Base-by-base conservation (phyloP, 768 basidiomycete genomes). In the Vishniacozyma victoriae region DNA sequence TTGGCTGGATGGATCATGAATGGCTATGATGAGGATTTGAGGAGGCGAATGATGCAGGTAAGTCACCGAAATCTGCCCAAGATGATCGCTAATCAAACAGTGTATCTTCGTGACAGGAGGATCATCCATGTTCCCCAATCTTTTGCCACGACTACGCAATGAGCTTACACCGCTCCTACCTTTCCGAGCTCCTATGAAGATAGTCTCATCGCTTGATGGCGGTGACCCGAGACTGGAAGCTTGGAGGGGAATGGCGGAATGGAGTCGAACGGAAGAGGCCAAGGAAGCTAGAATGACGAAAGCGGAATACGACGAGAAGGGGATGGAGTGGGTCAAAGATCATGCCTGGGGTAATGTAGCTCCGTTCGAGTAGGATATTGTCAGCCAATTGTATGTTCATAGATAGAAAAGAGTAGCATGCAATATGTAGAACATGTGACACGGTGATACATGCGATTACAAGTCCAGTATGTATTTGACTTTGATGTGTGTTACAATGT, bases 201-300 rank as follows among this genome's bases (percentile, higher is more conserved):
- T 91, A 35, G 70, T 74, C 26, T 73, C 77, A 1, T 86, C 91
- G 1, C 37, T 55, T 5, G 45, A 60, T 42, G 59, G 47, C 7
- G 55, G 62, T 2, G 82, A 95, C 65, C 81, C 86, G 1, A 54
- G 73, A 12, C 56, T 82, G 52, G 89, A 93, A 60, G 85, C 91
- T 14, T 99, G 92, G 92, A 77, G 79, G 35, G 95, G 95, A 5
- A 92, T 99, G 89, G 86, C 87, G 13, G 77, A 77, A 41, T 78
- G 77, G 71, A 64, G 70, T 5, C 23, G 52, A 1, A 72, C 69
- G 4, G 58, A 57, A 15, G 71, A 72, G 16, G 85, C 59, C 40
- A 48, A 58, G 37, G 68, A 65, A 25, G 78, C 81, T 1, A 77
- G 79, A 2, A 79, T 93, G 31, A 87, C 84, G 14, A 78, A 76